phyloP scores from a whole-genome alignment of 78 protist species.

The Emiliania huxleyi region DNA sequence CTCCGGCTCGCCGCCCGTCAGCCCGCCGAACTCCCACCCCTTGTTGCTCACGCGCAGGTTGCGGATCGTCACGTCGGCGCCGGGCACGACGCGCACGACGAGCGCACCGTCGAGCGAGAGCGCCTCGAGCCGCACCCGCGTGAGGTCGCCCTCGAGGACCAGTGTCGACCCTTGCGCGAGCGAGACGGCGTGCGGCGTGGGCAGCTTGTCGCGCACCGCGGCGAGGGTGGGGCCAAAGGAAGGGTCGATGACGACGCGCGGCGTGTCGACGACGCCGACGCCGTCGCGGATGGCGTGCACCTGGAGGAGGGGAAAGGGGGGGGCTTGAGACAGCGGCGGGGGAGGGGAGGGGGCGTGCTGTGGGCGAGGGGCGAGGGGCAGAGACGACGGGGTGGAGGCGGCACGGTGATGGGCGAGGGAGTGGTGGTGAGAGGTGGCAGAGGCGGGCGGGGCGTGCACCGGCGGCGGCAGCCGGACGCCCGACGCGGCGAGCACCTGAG shows the following conservation, averaged over 20 bases:
- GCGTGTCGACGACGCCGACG: neutral
- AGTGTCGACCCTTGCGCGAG: neutral
- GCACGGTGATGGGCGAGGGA: too few species aligned
- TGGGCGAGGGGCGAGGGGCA: too few species aligned
- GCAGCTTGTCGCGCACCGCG: neutral
- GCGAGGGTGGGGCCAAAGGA: neutral
- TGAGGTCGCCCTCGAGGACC: neutral
- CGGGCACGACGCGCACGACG: neutral
- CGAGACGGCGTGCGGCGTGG: neutral
- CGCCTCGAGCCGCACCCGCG: neutral
- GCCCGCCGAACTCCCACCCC: neutral
- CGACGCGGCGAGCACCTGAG: neutral
- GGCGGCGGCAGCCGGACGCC: neutral
- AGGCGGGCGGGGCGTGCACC: neutral
- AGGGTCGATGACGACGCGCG: neutral
- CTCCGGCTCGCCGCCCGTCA: neutral
- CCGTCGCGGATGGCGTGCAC: too few species aligned
- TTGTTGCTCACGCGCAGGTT: neutral
- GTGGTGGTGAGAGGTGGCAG: too few species aligned
- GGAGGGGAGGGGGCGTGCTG: too few species aligned
- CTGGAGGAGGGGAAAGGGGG: too few species aligned
- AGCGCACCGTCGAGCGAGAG: neutral
- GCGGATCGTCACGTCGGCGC: neutral
- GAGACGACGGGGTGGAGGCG: too few species aligned
- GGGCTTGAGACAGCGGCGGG: too few species aligned